Base-by-base conservation (phyloP, 164 flowering plant genomes). In the Taxillus chinensis region DNA sequence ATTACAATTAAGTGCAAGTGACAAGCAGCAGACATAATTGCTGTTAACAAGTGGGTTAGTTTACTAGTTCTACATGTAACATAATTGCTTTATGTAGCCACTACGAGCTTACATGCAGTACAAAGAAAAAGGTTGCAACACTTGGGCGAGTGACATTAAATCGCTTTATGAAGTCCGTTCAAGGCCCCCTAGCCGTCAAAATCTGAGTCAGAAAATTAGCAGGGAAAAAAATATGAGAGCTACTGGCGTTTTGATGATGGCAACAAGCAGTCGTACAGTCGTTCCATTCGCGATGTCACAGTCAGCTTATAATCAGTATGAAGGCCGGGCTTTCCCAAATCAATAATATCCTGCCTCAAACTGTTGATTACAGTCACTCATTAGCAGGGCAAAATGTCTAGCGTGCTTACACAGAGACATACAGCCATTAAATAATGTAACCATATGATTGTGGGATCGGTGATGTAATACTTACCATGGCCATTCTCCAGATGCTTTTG, bases 401-500 rank as follows among this genome's bases (percentile, higher is more conserved):
- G 27, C 27, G 27, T 27, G 46, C 46, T 43, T 43, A 6, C 10
- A 9, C 46, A 2, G 46, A 6, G 10, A 43, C 46, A 43, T 9
- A 43, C 46, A 43, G 4, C 13, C 51, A 48, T 48, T 3, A 48
- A 27, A 27, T 27, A 27, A 7, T 7, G 51, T 48, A 46, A 46
- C 45, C 10, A 8, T 2, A 14, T 7, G 10, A 7, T 48, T 3
- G 51, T 48, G 4, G 12, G 12, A 48, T 48, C 4, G 9, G 51
- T 48, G 51, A 40, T 40, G 41, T 9, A 43, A 52, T 41, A 77
- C 96, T 73, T 55, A 93, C 98, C 89, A 79, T 49, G 67, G 76
- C 98, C 97, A 90, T 80, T 93, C 98, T 5, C 95, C 96, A 48
- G 92, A 86, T 68, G 76, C 87, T 67, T 75, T 82, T 42, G 97